These are phyloP conservation scores for Tuber borchii DNA, from an alignment of 495 filamentous ascomycete species.

Conservation along the genomic window DNA sequence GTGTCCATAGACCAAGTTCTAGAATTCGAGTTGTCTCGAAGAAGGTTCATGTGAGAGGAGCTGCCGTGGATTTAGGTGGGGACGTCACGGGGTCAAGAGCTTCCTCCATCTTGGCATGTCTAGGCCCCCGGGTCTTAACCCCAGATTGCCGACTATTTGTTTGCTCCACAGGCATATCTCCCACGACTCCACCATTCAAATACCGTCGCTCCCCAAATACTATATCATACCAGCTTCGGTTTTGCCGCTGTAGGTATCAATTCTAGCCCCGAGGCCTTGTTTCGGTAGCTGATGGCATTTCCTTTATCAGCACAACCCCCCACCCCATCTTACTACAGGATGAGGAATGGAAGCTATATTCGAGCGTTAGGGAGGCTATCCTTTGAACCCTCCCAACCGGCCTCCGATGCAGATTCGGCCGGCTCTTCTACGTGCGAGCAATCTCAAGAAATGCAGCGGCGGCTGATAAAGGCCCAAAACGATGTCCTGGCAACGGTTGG, in stretches of 20 bases:
- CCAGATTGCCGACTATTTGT: not conserved
- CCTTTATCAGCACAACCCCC: not conserved
- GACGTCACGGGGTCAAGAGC: not conserved
- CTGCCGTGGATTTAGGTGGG: not conserved
- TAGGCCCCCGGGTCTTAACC: not conserved
- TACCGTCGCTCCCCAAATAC: not conserved
- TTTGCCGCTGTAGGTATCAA: not conserved
- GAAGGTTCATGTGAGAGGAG: not conserved
- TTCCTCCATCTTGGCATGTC: not conserved
- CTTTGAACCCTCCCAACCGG: slow-evolving; percentile 38
- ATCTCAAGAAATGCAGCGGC: slow-evolving; percentile 37
- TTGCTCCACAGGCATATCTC: not conserved
- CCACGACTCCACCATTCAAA: not conserved
- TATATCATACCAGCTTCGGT: not conserved
- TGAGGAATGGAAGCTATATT: slow-evolving; percentile 41
- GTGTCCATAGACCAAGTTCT: not conserved
- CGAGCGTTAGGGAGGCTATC: slow-evolving; percentile 39
- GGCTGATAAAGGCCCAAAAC: slow-evolving; percentile 40
- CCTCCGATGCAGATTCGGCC: slow-evolving; percentile 20
- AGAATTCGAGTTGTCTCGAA: not conserved
- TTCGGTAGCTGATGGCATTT: not conserved
- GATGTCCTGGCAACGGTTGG: slow-evolving; percentile 42
- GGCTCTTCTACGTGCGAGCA: slow-evolving; percentile 28
- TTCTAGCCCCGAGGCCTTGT: not conserved
- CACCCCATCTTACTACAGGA: slow-evolving; percentile 6